phyloP scores from a whole-genome alignment of 129 eudicot species.

The Ambrosia artemisiifolia region DNA sequence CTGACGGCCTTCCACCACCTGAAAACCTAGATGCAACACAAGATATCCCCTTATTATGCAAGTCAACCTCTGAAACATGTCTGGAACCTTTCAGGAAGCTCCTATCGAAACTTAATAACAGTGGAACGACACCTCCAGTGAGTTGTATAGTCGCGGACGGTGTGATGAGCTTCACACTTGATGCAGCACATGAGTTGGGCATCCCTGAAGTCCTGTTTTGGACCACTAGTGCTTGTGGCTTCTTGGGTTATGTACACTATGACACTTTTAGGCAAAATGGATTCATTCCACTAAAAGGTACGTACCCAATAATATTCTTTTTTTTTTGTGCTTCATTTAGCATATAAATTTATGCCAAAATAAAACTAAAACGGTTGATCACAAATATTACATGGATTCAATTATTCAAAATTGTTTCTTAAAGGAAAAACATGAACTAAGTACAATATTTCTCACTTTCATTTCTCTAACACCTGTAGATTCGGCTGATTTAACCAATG shows the following conservation, averaged over 20 bases:
- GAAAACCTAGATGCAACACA: slow-evolving; percentile 20
- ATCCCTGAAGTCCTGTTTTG: slow-evolving; percentile 25
- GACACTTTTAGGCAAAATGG: slow-evolving; percentile 10
- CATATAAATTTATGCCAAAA: too few relatives aligned
- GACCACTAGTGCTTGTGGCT: slow-evolving; percentile 27
- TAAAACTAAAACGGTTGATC: too few relatives aligned
- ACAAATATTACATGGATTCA: too few relatives aligned
- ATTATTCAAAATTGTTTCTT: too few relatives aligned
- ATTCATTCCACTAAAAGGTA: slow-evolving; percentile 18
- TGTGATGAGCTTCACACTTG: slow-evolving; percentile 24
- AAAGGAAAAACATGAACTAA: too few relatives aligned
- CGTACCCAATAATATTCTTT: not conserved
- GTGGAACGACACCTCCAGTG: slow-evolving; percentile 18
- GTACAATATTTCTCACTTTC: too few relatives aligned
- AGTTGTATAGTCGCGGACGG: slow-evolving; percentile 38
- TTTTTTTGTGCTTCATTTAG: too few relatives aligned
- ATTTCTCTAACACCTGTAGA: not conserved
- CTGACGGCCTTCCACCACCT: too few relatives aligned
- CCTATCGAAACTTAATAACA: slow-evolving; percentile 10
- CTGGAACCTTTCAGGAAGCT: slow-evolving; percentile 25
- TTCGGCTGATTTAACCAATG: slow-evolving; percentile 20
- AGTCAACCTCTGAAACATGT: slow-evolving; percentile 12
- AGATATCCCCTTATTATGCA: slow-evolving; percentile 16
- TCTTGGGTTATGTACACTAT: slow-evolving; percentile 25
- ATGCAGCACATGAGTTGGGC: slow-evolving; percentile 3